Conservation (phyloP, 2,329 filamentous ascomycete genomes). For the Bimuria novae-zelandiae region DNA sequence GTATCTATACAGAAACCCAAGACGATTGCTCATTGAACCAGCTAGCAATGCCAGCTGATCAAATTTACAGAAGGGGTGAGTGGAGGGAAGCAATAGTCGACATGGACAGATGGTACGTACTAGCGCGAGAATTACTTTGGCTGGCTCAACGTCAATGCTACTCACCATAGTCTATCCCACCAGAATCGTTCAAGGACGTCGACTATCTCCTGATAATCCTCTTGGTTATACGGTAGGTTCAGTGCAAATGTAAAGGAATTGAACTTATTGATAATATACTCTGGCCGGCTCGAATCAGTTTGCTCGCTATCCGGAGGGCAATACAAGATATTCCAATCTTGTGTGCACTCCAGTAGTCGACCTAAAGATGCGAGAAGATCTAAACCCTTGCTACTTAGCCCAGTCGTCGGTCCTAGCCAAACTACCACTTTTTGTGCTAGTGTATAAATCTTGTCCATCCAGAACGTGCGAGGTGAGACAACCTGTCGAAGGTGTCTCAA, state of each 20-base stretch:
- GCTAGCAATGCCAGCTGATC: no score
- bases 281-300: no score
- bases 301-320: not conserved
- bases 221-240: not conserved
- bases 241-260: not conserved
- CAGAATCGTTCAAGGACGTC: not conserved
- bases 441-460: slow-evolving; percentile 17
- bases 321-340: not conserved
- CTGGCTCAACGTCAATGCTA: not conserved
- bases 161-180: slow-evolving; percentile 4
- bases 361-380: not conserved
- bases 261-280: not conserved
- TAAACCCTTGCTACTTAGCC: not conserved
- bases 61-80: no score
- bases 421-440: slow-evolving; percentile 6
- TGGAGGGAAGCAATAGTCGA: no score
- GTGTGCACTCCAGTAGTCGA: not conserved
- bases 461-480: slow-evolving; percentile 1
- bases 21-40: no score
- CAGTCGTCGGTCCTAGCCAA: slow-evolving; percentile 2
- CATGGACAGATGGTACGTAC: no score
- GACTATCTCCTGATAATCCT: not conserved
- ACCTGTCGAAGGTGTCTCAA: slow-evolving; percentile 1
- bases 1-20: no score
- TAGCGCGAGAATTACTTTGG: no score